These are phyloP conservation scores for Kodamaea suecica DNA, from an alignment of 1,139 yeast genomes.

Conservation along the genomic window DNA sequence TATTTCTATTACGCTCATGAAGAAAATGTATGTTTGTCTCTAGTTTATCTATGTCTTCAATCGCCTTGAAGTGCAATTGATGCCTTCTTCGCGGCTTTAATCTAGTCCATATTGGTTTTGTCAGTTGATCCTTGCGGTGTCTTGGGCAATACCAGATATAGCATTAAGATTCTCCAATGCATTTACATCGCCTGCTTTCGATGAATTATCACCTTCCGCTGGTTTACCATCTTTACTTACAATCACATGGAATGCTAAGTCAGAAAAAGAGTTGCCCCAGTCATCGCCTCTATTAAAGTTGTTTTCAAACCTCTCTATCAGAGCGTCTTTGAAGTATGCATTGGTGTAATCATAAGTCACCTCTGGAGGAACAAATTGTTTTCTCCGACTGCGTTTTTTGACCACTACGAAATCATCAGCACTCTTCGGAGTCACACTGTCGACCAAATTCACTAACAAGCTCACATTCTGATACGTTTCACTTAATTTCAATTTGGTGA, in stretches of 20 bases:
- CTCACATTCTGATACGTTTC: conserved; percentile 42
- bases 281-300: conserved; percentile 25
- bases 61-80: too few relatives aligned
- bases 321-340: conserved; percentile 30
- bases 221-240: too few relatives aligned
- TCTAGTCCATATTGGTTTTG: too few relatives aligned
- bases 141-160: too few relatives aligned
- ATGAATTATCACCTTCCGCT: too few relatives aligned
- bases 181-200: too few relatives aligned
- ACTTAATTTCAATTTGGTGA: conserved; percentile 38
- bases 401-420: conserved; percentile 25
- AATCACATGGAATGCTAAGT: conserved; percentile 45
- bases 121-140: too few relatives aligned
- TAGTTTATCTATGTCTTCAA: too few relatives aligned
- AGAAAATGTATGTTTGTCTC: too few relatives aligned
- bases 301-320: conserved; percentile 17
- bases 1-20: too few relatives aligned
- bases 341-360: conserved; percentile 35
- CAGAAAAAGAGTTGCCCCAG: conserved; percentile 57
- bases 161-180: too few relatives aligned
- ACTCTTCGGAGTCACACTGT: background rate
- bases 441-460: conserved; percentile 30
- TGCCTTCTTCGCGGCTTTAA: too few relatives aligned
- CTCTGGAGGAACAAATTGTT: conserved; percentile 28
- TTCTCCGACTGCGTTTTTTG: conserved; percentile 26